Evolutionary conservation across 2,329 filamentous ascomycete species (phyloP).

Genomic region (Piedraia hortae): DNA sequence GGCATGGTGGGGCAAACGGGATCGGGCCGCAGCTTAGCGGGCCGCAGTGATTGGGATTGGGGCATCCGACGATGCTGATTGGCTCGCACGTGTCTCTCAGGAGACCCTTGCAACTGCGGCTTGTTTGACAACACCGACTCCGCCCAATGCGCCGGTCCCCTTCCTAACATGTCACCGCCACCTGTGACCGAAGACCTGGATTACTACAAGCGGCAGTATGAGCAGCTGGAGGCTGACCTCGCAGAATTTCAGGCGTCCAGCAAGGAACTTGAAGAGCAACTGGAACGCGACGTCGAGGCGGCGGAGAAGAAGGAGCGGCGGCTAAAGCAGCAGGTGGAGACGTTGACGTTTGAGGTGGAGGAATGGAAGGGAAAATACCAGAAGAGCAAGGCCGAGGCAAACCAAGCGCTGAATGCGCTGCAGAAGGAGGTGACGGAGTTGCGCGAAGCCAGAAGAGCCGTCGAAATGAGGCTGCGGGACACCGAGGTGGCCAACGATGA

Average conservation of each 20-base stretch:
- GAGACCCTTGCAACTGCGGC: neutral
- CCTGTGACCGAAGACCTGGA: constrained; percentile 44
- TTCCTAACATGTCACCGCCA: constrained; percentile 12
- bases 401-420: constrained; percentile 52
- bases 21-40: no score
- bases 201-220: constrained; percentile 93
- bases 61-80: no score
- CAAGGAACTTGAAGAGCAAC: constrained; percentile 73
- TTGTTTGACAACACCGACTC: neutral
- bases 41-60: no score
- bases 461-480: constrained; percentile 66
- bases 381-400: constrained; percentile 73
- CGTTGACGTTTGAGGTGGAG: constrained; percentile 64
- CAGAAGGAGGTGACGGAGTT: constrained; percentile 91
- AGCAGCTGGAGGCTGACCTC: constrained; percentile 70
- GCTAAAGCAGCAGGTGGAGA: constrained; percentile 67
- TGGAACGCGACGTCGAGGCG: constrained; percentile 87
- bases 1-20: no score
- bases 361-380: constrained; percentile 99
- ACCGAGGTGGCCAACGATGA: constrained; percentile 97
- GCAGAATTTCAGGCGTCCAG: constrained; percentile 84
- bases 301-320: constrained; percentile 78
- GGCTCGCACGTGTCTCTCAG: no score
- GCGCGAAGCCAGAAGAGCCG: constrained; percentile 53
- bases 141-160: constrained; percentile 9